phyloP scores from a whole-genome alignment of 1,139 yeast species.

The Protomyces gravidus region DNA sequence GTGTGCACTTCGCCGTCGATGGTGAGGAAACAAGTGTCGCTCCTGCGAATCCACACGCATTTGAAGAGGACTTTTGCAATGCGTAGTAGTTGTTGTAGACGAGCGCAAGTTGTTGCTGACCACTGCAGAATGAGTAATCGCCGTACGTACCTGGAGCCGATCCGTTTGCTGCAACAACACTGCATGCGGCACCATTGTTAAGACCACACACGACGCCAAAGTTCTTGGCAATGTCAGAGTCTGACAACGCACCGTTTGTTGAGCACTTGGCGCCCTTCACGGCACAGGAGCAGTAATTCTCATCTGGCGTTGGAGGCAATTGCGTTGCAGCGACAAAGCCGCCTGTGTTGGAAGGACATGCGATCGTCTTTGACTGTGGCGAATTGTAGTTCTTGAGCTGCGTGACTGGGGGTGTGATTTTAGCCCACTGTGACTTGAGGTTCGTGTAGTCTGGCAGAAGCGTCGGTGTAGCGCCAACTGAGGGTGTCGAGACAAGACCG shows the following conservation, averaged over 20 bases:
- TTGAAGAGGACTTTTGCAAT: constrained; percentile 36
- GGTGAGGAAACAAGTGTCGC: constrained; percentile 18
- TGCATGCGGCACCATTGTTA: constrained; percentile 47
- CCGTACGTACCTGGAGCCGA: constrained; percentile 52
- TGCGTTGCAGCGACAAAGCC: constrained; percentile 47
- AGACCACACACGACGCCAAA: constrained; percentile 50
- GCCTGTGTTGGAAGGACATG: constrained; percentile 39
- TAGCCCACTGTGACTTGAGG: constrained; percentile 50
- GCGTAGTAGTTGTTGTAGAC: constrained; percentile 51
- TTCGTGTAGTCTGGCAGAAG: constrained; percentile 55
- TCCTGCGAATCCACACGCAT: constrained; percentile 30
- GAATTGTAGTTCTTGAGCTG: constrained; percentile 47
- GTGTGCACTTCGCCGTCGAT: constrained; percentile 15
- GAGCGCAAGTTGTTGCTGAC: constrained; percentile 51
- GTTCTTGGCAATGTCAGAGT: constrained; percentile 41
- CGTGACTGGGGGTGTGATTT: constrained; percentile 45
- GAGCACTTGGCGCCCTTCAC: constrained; percentile 52
- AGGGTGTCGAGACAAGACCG: constrained; percentile 64
- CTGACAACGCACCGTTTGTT: constrained; percentile 41
- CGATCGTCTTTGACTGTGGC: constrained; percentile 38
- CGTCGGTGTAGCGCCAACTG: constrained; percentile 43
- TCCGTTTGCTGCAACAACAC: constrained; percentile 51
- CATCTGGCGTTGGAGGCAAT: constrained; percentile 56
- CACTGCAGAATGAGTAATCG: constrained; percentile 53
- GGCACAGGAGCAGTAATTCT: constrained; percentile 54